Conservation (phyloP, 1,139 yeast species). For the Kazachstania sp. region DNA sequence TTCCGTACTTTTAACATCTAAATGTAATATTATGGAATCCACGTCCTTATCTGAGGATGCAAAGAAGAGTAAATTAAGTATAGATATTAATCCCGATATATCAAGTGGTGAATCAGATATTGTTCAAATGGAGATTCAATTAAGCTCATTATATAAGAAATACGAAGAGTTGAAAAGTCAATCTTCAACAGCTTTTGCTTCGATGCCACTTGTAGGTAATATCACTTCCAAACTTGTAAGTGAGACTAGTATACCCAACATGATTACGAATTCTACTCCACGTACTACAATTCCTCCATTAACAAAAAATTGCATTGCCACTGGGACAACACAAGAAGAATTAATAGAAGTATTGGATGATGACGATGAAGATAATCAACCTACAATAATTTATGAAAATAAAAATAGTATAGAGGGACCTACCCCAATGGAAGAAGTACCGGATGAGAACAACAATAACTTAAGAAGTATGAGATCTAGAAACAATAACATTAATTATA, state of each 20-base stretch:
- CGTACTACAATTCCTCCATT: not conserved
- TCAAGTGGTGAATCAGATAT: slow-evolving; percentile 9
- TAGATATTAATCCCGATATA: slow-evolving; percentile 20
- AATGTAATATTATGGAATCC: slow-evolving; percentile 27
- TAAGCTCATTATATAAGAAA: not conserved
- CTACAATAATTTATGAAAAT: slow-evolving; percentile 5
- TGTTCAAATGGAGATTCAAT: slow-evolving; percentile 6
- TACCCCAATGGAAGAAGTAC: not conserved
- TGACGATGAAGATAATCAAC: slow-evolving; percentile 13
- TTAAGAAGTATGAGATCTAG: slow-evolving; percentile 16
- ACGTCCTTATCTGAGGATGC: slow-evolving; percentile 30
- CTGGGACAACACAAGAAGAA: slow-evolving; percentile 3
- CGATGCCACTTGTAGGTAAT: not conserved
- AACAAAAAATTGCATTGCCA: not conserved
- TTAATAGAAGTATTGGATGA: slow-evolving; percentile 20
- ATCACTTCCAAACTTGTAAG: not conserved
- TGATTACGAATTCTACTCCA: not conserved
- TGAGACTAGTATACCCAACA: not conserved
- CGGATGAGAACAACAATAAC: not conserved
- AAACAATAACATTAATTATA: slow-evolving; percentile 18
- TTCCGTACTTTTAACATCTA: slow-evolving; percentile 15
- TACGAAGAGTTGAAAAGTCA: not conserved
- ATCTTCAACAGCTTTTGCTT: not conserved
- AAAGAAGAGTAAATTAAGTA: slow-evolving; percentile 15
- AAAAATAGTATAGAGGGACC: slow-evolving; percentile 5